These are phyloP conservation scores for Rhododendron simsii DNA, from an alignment of 148 eudicot genomes.

Conservation along the genomic window DNA sequence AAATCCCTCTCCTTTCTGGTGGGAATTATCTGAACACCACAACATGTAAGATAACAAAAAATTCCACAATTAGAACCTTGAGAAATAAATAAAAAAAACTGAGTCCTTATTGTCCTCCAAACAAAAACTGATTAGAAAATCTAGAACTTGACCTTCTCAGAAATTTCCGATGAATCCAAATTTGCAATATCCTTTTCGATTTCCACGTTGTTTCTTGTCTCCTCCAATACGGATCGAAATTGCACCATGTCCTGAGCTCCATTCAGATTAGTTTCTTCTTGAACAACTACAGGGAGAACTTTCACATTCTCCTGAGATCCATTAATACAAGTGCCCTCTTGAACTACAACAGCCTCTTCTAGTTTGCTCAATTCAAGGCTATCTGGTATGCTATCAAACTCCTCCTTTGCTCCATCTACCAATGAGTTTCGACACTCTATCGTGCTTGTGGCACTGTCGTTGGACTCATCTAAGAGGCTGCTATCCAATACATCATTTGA, in stretches of 20 bases:
- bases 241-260: constrained; percentile 12
- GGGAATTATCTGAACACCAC: constrained; percentile 33
- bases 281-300: constrained; percentile 23
- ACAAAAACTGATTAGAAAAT: constrained; percentile 1
- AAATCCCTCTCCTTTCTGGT: constrained; percentile 30
- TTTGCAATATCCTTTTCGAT: constrained; percentile 21
- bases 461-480: constrained; percentile 16
- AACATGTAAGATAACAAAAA: constrained; percentile 15
- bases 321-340: constrained; percentile 26
- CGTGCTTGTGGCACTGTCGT: constrained; percentile 13
- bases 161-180: constrained; percentile 20
- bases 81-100: not conserved
- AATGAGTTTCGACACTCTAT: constrained; percentile 21
- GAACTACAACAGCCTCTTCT: constrained; percentile 31
- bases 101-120: not conserved
- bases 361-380: constrained; percentile 15
- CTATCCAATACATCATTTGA: constrained; percentile 1
- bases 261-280: constrained; percentile 26
- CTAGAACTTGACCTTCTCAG: constrained; percentile 47
- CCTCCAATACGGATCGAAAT: not conserved
- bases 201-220: constrained; percentile 2
- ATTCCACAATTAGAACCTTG: not conserved
- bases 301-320: constrained; percentile 25
- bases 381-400: constrained; percentile 10
- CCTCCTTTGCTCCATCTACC: constrained; percentile 27